phyloP scores from a whole-genome alignment of 192 early-diverging fungal species.

The Coemansia sp. region DNA sequence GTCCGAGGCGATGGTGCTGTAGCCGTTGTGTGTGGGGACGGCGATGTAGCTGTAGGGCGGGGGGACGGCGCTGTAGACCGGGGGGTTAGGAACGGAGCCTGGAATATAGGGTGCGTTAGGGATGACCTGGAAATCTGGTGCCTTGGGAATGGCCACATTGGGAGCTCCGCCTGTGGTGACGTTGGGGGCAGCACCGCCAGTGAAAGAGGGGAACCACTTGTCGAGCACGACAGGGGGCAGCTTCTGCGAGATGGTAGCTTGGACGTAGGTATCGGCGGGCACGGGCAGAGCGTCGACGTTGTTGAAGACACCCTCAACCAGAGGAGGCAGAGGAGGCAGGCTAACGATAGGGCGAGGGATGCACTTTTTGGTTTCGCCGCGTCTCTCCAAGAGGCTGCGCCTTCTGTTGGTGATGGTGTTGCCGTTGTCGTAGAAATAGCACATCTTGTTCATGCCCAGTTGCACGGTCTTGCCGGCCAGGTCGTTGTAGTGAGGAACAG shows the following conservation, averaged over 20 bases:
- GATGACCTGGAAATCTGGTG: background rate
- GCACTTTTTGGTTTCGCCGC: constrained; percentile 46
- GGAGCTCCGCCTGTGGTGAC: background rate
- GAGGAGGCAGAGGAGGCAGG: constrained; percentile 23
- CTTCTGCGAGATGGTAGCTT: constrained; percentile 23
- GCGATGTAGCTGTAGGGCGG: constrained; percentile 23
- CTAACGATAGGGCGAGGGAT: constrained; percentile 17
- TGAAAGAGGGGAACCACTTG: constrained; percentile 55
- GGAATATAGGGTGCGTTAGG: background rate
- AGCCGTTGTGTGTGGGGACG: constrained; percentile 1
- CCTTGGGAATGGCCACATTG: background rate
- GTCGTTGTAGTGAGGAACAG: constrained; percentile 35
- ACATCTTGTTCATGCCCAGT: constrained; percentile 38
- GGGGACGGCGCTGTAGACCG: constrained; percentile 15
- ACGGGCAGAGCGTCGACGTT: constrained; percentile 30
- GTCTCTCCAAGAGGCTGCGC: constrained; percentile 31
- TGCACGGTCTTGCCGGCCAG: constrained; percentile 39
- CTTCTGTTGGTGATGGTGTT: constrained; percentile 14
- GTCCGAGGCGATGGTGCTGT: background rate
- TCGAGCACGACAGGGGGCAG: constrained; percentile 31
- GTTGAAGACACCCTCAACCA: constrained; percentile 42
- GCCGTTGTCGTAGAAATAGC: constrained; percentile 58
- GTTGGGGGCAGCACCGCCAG: constrained; percentile 1
- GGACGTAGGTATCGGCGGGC: constrained; percentile 33
- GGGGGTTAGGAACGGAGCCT: background rate